Conservation (phyloP, 257 asterid genomes). For the Anisodus acutangulus region DNA sequence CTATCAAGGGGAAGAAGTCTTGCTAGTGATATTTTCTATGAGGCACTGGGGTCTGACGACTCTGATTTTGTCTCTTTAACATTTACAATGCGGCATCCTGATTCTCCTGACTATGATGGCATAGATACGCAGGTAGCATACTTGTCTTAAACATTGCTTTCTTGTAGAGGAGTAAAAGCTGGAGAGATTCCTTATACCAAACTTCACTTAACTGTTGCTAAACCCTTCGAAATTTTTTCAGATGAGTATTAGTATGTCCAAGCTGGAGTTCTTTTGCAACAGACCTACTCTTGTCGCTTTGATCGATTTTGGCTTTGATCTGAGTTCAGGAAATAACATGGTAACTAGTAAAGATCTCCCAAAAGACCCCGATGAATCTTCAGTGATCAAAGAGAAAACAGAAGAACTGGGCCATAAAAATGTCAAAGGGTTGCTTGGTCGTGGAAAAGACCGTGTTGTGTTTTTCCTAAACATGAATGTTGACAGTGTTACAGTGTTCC, state of each 20-base stretch:
- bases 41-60: constrained; percentile 83
- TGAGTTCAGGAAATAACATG: constrained; percentile 57
- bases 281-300: constrained; percentile 97
- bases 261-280: constrained; percentile 92
- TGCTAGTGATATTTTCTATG: constrained; percentile 75
- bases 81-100: constrained; percentile 67
- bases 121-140: constrained; percentile 85
- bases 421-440: constrained; percentile 84
- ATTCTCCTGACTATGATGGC: constrained; percentile 90
- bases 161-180: constrained; percentile 32
- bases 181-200: constrained; percentile 26
- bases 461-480: constrained; percentile 92
- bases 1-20: constrained; percentile 43
- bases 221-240: constrained; percentile 44
- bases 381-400: constrained; percentile 56
- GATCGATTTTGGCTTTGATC: constrained; percentile 76
- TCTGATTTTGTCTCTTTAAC: constrained; percentile 91
- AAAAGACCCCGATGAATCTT: constrained; percentile 48
- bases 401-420: constrained; percentile 69
- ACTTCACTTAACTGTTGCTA: constrained; percentile 38
- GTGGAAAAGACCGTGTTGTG: constrained; percentile 91
- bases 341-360: constrained; percentile 36
- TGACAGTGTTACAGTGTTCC: constrained; percentile 84
- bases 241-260: constrained; percentile 98
- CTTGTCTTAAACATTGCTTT: constrained; percentile 22